Base-by-base conservation (phyloP, 768 basidiomycete genomes). In the Thelephora aurantiotincta region DNA sequence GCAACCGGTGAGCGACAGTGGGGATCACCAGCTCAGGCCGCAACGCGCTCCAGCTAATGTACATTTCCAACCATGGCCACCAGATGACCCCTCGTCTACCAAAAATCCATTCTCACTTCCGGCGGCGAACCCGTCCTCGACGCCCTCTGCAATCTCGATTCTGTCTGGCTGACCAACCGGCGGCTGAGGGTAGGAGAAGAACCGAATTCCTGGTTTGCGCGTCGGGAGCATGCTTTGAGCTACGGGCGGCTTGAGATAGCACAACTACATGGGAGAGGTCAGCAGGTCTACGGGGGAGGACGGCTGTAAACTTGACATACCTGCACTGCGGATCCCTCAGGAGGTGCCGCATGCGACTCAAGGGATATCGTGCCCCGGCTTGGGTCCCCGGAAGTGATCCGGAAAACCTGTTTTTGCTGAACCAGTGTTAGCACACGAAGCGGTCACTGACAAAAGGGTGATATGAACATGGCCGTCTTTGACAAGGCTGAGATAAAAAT, bases 311-410 rank as follows among this genome's bases (percentile, higher is more conserved):
- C 22, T 14, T 41, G n/a, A n/a, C 67, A 63, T 64, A 70, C 73
- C 63, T 77, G 74, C 13, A 83, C 72, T 2, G 54, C 50, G 6
- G 71, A 63, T n/a, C 76, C 79, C 12, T 63, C 56, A 2, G 53
- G 54, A 2, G 80, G 81, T 2, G 78, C 73, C 12, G 62, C 64
- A 18, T 68, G 63, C 1, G 73, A 64, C 18, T 76, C 74, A 0
- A 88, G 63, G 1, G 84, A 75, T 12, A 87, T 68, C 3, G 71
- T 69, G 2, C 85, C 85, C 5, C 79, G 71, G 13, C 77, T 76
- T 1, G 82, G 83, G 55, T 82, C 82, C 2, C 85, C 85, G 0
- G 83, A 78, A 19, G 69, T 75, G 49, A 88, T 78, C 47, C 63
- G 69, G 54, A 73, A 74, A 35, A 80, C 65, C 42, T 71, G 69